Percentiles rank a stretch among this genome's conserved stretches.
These are phyloP conservation scores for Penicillium fimorum DNA, from an alignment of 495 filamentous ascomycete species.

Conservation along the genomic window DNA sequence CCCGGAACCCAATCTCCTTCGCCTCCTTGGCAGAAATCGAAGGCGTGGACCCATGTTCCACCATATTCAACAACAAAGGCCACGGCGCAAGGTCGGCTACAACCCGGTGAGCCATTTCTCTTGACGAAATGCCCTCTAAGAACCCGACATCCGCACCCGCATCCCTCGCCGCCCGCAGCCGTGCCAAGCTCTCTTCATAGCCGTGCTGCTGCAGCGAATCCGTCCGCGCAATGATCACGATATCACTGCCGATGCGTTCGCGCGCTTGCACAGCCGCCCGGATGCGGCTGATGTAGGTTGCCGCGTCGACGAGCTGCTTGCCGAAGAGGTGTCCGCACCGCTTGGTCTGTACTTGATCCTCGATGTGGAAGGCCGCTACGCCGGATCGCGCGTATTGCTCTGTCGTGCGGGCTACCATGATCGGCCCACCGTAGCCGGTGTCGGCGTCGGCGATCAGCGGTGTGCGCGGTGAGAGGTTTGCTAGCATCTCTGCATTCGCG, in stretches of 20 bases:
- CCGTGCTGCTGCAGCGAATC: slow-evolving; percentile 61
- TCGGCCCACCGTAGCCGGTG: slow-evolving; percentile 62
- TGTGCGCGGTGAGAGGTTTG: slow-evolving; percentile 38
- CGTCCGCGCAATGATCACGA: slow-evolving; percentile 69
- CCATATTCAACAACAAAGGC: slow-evolving; percentile 67
- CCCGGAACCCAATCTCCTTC: slow-evolving; percentile 57
- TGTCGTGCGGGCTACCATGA: slow-evolving; percentile 63
- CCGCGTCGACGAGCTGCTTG: slow-evolving; percentile 58
- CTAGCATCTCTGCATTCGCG: slow-evolving; percentile 44
- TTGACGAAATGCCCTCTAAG: slow-evolving; percentile 47
- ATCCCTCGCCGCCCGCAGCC: slow-evolving; percentile 55
- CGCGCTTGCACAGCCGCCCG: slow-evolving; percentile 53
- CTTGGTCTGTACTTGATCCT: slow-evolving; percentile 70
- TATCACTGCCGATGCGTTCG: slow-evolving; percentile 52
- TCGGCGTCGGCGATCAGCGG: slow-evolving; percentile 72
- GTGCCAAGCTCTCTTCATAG: slow-evolving; percentile 57
- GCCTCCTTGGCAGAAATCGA: slow-evolving; percentile 58
- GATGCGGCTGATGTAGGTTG: slow-evolving; percentile 58
- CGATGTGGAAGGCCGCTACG: slow-evolving; percentile 69
- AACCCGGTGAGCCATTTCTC: slow-evolving; percentile 33
- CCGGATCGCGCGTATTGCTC: slow-evolving; percentile 62
- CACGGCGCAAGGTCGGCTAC: slow-evolving; percentile 54
- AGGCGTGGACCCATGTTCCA: slow-evolving; percentile 61
- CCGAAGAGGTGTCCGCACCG: slow-evolving; percentile 63
- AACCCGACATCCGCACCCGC: slow-evolving; percentile 65